Evolutionary conservation across 805 yeast species (phyloP).

Genomic region (Kuraishia piskuri): DNA sequence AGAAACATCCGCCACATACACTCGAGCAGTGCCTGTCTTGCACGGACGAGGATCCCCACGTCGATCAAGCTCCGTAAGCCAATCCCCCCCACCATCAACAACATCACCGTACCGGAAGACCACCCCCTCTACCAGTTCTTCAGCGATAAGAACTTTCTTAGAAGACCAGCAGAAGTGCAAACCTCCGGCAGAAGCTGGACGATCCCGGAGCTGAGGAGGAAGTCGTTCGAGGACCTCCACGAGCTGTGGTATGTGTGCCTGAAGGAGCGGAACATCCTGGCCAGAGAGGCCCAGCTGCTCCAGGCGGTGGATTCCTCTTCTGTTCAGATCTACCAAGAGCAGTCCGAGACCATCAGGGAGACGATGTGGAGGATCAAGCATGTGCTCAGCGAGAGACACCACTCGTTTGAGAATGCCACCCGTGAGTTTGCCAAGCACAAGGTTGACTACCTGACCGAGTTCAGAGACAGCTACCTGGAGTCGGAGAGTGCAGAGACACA

Average conservation of each 20-base stretch:
- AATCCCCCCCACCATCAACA: conserved; percentile 71
- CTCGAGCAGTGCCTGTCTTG: background rate
- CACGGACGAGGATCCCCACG: conserved; percentile 29
- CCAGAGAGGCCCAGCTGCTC: conserved; percentile 60
- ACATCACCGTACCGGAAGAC: conserved; percentile 64
- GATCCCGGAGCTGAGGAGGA: conserved; percentile 80
- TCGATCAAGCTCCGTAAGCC: conserved; percentile 63
- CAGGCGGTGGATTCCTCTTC: conserved; percentile 18
- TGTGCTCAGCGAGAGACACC: conserved; percentile 79
- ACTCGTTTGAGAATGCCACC: conserved; percentile 54
- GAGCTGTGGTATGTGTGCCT: conserved; percentile 82
- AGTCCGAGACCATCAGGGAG: conserved; percentile 37
- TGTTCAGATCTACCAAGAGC: conserved; percentile 15
- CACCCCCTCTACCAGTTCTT: conserved; percentile 97
- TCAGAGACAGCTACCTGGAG: conserved; percentile 47
- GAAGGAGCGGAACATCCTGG: conserved; percentile 72
- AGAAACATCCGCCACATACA: background rate
- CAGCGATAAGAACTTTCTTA: conserved; percentile 48
- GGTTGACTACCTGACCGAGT: conserved; percentile 42
- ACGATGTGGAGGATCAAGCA: conserved; percentile 79
- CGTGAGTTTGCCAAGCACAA: conserved; percentile 29
- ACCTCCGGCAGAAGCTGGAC: conserved; percentile 72
- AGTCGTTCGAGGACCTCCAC: conserved; percentile 88
- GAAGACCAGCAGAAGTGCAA: conserved; percentile 47
- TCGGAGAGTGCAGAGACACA: conserved; percentile 44